phyloP scores from a whole-genome alignment of 192 early-diverging fungal species.

The Rhizophagus sp. region DNA sequence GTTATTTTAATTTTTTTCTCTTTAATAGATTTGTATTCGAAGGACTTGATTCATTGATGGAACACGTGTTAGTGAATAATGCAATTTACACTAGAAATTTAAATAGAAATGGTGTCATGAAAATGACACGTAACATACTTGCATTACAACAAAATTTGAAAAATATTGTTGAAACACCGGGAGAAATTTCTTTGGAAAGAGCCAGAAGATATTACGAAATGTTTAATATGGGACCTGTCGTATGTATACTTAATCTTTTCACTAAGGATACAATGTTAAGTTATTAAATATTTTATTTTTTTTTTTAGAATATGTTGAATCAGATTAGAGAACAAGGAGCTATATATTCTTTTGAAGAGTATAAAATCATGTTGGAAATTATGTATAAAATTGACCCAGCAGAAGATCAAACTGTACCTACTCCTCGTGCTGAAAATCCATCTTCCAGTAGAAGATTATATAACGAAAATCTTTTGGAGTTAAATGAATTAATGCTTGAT shows the following conservation, averaged over 20 bases:
- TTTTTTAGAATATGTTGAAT: slow-evolving; percentile 54
- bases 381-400: slow-evolving; percentile 51
- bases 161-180: slow-evolving; percentile 66
- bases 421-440: slow-evolving; percentile 6
- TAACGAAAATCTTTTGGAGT: slow-evolving; percentile 43
- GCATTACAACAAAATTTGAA: slow-evolving; percentile 88
- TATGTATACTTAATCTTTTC: slow-evolving; percentile 33
- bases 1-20: neutral
- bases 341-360: slow-evolving; percentile 79
- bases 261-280: neutral
- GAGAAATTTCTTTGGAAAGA: slow-evolving; percentile 66
- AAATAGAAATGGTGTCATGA: slow-evolving; percentile 69
- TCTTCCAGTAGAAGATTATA: slow-evolving; percentile 31
- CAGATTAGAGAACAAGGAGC: slow-evolving; percentile 59
- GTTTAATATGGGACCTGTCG: slow-evolving; percentile 55
- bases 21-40: slow-evolving; percentile 74
- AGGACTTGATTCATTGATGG: slow-evolving; percentile 76
- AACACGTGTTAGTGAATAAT: slow-evolving; percentile 66
- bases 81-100: slow-evolving; percentile 66
- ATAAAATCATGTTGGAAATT: slow-evolving; percentile 71
- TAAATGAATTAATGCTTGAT: slow-evolving; percentile 46
- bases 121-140: slow-evolving; percentile 82
- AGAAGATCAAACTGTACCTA: neutral
- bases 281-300: slow-evolving; percentile 8
- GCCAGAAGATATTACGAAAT: slow-evolving; percentile 77